These are phyloP conservation scores for Prototheca cutis DNA, from an alignment of 163 green algal species.

Conservation along the genomic window DNA sequence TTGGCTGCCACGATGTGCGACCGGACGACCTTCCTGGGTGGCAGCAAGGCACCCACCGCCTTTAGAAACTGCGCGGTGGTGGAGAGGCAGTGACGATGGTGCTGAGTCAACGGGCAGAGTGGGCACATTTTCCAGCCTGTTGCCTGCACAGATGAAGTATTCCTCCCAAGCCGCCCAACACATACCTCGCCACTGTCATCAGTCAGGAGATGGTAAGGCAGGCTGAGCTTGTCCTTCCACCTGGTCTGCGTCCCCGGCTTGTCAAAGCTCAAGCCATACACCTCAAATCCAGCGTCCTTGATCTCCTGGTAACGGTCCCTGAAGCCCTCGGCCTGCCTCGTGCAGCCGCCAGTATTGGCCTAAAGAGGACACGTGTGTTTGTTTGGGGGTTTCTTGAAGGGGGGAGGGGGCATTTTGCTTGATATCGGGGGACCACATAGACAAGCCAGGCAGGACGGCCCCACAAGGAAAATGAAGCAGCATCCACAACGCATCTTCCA, in stretches of 20 bases:
- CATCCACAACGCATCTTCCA: no score
- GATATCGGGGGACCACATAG: no score
- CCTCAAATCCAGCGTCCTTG: slow-evolving; percentile 33
- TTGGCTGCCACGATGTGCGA: slow-evolving; percentile 29
- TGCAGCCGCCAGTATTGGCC: slow-evolving; percentile 54
- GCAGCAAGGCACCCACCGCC: slow-evolving; percentile 22
- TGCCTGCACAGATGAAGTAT: no score
- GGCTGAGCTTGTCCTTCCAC: slow-evolving; percentile 45
- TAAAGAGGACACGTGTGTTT: slow-evolving; percentile 9
- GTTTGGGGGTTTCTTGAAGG: not conserved
- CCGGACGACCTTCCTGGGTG: slow-evolving; percentile 10
- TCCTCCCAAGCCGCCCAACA: no score
- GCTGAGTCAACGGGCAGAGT: no score
- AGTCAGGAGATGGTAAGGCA: slow-evolving; percentile 47
- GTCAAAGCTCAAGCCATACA: slow-evolving; percentile 47
- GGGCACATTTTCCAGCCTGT: no score
- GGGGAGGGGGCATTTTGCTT: no score
- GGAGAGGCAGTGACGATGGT: not conserved
- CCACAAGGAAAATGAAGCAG: no score
- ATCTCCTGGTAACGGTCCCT: slow-evolving; percentile 32
- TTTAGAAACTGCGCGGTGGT: slow-evolving; percentile 3
- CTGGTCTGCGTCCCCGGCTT: slow-evolving; percentile 48
- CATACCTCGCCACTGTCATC: slow-evolving; percentile 18
- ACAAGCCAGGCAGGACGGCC: not conserved
- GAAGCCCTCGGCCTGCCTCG: slow-evolving; percentile 55